Evolutionary conservation across 306 rosid species (phyloP).

Genomic region (Crotalaria pallida): DNA sequence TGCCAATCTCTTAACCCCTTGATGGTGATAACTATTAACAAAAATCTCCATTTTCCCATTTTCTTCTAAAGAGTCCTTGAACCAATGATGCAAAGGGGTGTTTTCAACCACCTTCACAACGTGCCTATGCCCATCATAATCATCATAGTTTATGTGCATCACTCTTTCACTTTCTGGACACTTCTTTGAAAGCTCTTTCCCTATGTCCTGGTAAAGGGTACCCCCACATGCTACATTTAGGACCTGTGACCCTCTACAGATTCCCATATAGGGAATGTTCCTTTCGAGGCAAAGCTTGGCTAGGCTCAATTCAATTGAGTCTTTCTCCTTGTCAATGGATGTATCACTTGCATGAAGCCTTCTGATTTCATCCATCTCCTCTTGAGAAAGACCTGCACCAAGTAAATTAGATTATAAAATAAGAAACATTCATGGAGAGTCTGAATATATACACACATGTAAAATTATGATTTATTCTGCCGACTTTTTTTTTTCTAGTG

Average conservation of each 20-base stretch:
- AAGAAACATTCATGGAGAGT: too few relatives aligned
- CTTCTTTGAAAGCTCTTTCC: conserved; percentile 39
- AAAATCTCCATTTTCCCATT: conserved; percentile 40
- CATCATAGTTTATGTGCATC: conserved; percentile 57
- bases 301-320: conserved; percentile 62
- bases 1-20: conserved; percentile 72
- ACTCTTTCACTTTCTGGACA: conserved; percentile 26
- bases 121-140: conserved; percentile 82
- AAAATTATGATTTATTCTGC: too few relatives aligned
- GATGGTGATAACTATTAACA: conserved; percentile 87
- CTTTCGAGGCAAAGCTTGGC: conserved; percentile 75
- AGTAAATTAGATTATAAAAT: too few relatives aligned
- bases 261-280: conserved; percentile 82
- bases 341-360: conserved; percentile 68
- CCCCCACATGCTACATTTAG: conserved; percentile 86
- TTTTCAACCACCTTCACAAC: conserved; percentile 42
- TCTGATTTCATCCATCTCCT: conserved; percentile 57
- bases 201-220: conserved; percentile 61
- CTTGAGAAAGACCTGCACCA: conserved; percentile 33
- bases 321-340: conserved; percentile 59
- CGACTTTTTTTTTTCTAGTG: too few relatives aligned
- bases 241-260: conserved; percentile 77
- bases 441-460: too few relatives aligned
- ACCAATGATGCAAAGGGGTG: conserved; percentile 68
- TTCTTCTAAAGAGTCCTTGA: conserved; percentile 45